These are phyloP conservation scores for Gnomoniopsis smithogilvyi DNA, from an alignment of 2,329 filamentous ascomycete genomes.

Conservation along the genomic window DNA sequence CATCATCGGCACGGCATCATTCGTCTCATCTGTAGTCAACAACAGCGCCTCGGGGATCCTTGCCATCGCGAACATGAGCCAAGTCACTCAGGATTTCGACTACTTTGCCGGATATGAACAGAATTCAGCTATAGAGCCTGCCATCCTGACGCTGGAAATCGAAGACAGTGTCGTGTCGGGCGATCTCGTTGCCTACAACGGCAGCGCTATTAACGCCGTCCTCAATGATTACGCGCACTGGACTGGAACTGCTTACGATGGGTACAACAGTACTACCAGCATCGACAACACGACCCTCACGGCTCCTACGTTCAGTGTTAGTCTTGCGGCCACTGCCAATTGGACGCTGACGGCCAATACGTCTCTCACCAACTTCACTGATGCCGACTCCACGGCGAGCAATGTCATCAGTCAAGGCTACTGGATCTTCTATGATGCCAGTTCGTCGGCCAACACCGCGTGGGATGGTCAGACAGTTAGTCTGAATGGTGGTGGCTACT, in stretches of 20 bases:
- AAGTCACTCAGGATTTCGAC: slow-evolving; percentile 32
- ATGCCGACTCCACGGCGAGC: slow-evolving; percentile 11
- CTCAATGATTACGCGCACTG: slow-evolving; percentile 18
- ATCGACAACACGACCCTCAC: slow-evolving; percentile 6
- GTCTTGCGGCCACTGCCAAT: slow-evolving; percentile 14
- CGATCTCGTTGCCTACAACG: slow-evolving; percentile 31
- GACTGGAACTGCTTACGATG: slow-evolving; percentile 20
- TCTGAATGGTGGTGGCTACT: slow-evolving; percentile 1
- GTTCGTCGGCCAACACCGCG: slow-evolving; percentile 9
- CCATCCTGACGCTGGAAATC: slow-evolving; percentile 24
- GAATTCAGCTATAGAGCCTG: slow-evolving; percentile 25
- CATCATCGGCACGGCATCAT: slow-evolving; percentile 19
- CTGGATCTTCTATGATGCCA: slow-evolving; percentile 18
- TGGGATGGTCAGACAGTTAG: slow-evolving; percentile 8
- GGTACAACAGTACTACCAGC: slow-evolving; percentile 6
- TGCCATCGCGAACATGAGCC: slow-evolving; percentile 24
- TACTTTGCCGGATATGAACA: slow-evolving; percentile 28
- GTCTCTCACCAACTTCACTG: slow-evolving; percentile 18
- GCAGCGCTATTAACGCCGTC: slow-evolving; percentile 19
- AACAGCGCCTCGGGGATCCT: slow-evolving; percentile 22
- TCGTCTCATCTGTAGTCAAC: slow-evolving; percentile 4
- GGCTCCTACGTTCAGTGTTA: slow-evolving; percentile 12
- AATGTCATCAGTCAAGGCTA: slow-evolving; percentile 17
- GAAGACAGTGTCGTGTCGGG: slow-evolving; percentile 25
- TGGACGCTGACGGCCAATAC: slow-evolving; percentile 22